phyloP scores from a whole-genome alignment of 176 grass and related monocot species.

The Ananas comosus region DNA sequence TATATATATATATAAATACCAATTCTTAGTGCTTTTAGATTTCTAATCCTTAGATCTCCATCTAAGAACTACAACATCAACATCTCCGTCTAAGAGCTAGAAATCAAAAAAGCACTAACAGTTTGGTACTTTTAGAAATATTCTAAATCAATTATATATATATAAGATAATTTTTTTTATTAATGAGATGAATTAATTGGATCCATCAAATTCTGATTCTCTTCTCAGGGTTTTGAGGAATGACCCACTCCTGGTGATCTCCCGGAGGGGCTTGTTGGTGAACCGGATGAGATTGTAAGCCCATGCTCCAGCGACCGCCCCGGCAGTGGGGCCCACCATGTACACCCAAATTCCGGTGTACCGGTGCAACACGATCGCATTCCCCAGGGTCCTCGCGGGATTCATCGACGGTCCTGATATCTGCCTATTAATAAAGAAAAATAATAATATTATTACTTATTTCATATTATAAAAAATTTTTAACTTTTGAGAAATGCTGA shows the following conservation, averaged over 20 bases:
- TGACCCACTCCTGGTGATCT: constrained; percentile 77
- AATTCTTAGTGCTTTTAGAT: no score
- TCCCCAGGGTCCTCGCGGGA: constrained; percentile 58
- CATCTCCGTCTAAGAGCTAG: no score
- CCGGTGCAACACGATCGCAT: constrained; percentile 43
- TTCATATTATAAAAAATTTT: no score
- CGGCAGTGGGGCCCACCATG: constrained; percentile 47
- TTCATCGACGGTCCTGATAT: constrained; percentile 91
- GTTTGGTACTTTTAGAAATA: no score
- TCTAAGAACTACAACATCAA: no score
- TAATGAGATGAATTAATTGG: neutral
- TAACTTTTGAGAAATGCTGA: no score
- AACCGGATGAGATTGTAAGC: constrained; percentile 98
- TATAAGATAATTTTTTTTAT: neutral
- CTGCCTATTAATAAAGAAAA: constrained; percentile 25
- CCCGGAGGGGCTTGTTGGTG: constrained; percentile 90
- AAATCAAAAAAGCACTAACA: no score
- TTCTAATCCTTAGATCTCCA: no score
- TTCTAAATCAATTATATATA: neutral
- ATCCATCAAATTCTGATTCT: constrained; percentile 17
- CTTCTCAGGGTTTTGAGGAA: constrained; percentile 73
- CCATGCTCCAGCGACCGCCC: constrained; percentile 68
- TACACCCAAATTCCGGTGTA: constrained; percentile 82
- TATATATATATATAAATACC: no score
- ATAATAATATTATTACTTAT: no score